Evolutionary conservation across 352 stramenopile genomes (phyloP).

Genomic region (Globisporangium carolinianum): DNA sequence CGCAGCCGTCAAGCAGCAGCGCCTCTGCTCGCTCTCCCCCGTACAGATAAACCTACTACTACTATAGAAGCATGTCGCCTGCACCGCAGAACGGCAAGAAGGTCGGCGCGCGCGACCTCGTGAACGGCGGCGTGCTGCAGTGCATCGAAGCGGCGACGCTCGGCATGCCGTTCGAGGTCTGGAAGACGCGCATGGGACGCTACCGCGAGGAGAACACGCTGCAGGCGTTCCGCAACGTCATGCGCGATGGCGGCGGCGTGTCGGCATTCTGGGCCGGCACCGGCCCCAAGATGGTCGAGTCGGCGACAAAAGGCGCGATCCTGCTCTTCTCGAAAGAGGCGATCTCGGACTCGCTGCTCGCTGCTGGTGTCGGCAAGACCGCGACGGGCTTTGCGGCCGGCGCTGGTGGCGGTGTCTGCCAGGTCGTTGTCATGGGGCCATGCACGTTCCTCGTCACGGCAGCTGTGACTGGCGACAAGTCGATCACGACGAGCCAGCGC

Average conservation of each 20-base stretch:
- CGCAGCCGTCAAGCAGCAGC: neutral
- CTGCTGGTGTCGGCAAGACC: slow-evolving; percentile 53
- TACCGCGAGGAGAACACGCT: slow-evolving; percentile 77
- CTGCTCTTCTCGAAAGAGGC: slow-evolving; percentile 88
- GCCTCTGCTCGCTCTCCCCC: neutral
- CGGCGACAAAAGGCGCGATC: slow-evolving; percentile 85
- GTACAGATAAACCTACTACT: slow-evolving; percentile 1
- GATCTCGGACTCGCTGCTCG: slow-evolving; percentile 75
- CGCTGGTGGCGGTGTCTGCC: slow-evolving; percentile 80
- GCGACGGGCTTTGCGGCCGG: slow-evolving; percentile 77
- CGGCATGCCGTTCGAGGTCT: slow-evolving; percentile 91
- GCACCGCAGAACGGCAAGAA: slow-evolving; percentile 69
- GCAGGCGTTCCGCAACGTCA: slow-evolving; percentile 85
- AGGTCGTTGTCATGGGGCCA: slow-evolving; percentile 87
- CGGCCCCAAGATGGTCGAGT: slow-evolving; percentile 90
- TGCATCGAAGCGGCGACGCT: slow-evolving; percentile 86
- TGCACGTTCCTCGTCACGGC: slow-evolving; percentile 90
- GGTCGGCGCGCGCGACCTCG: slow-evolving; percentile 64
- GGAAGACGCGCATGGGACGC: slow-evolving; percentile 90
- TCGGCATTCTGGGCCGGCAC: slow-evolving; percentile 85
- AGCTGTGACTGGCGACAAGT: slow-evolving; percentile 87
- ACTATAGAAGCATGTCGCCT: slow-evolving; percentile 37
- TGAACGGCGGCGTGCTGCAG: slow-evolving; percentile 80
- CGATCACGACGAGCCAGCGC: slow-evolving; percentile 77
- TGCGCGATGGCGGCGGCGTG: slow-evolving; percentile 75